Evolutionary conservation across 495 filamentous ascomycete species (phyloP), one percentile per base, ranked within the genome.

Genomic region (Penicillium salamii): DNA sequence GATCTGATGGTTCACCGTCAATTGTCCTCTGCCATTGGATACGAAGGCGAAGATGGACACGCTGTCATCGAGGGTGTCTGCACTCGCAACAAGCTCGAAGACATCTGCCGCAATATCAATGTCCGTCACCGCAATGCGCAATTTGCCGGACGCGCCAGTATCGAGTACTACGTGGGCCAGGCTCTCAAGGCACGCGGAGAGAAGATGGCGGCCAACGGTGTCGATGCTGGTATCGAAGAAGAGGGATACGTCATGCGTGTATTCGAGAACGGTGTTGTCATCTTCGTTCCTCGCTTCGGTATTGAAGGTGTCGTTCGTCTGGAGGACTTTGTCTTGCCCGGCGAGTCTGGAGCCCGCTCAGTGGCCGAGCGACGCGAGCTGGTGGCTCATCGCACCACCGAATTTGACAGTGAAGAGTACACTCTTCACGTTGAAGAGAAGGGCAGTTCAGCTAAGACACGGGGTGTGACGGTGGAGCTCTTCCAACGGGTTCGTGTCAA

Each of bases 151-250:
- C 83, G 93, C 41, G 90, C 95, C 26, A 90, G 85, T 56, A 87
- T 97, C 50, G 90, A 96, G 56, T 98, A 96, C 68, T 97, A 97
- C 64, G 93, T 98, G 7, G 93, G 93, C 0, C 93, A 97, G 68
- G 89, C 91, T 2, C 82, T 97, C 28, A 93, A 93, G 68, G 89
- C 90, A 12, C 82, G 85, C 32, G 81, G 90, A 8, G 75, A 78
- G 58, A 74, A 71, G 61, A 52, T 74, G 51, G 58, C 68, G n/a
- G 57, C 53, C 17, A 54, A 62, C 35, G 67, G 66, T 12, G 63
- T 65, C 8, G 67, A 75, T 39, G 55, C 53, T 1, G 69, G 69
- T 7, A 70, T 88, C 12, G 83, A 87, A 45, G 91, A 96, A 67
- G 91, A 97, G 44, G 93, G 88, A 3, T 97, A 95, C 63, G 83